phyloP scores from a whole-genome alignment of 179 eudicot species.

The Drosera spatulata region DNA sequence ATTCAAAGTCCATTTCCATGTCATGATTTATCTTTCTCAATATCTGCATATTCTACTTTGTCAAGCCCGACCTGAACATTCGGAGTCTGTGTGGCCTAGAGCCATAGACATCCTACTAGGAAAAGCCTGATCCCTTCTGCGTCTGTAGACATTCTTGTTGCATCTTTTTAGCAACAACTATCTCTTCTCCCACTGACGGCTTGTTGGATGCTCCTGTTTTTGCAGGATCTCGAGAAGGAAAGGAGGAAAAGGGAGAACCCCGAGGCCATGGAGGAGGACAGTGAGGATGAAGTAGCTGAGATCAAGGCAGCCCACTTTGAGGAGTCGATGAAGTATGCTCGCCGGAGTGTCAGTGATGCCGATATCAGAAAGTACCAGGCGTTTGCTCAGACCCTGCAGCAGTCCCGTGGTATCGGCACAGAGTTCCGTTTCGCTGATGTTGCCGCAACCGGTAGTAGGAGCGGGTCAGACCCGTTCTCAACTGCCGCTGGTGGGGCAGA shows the following conservation, averaged over 20 bases:
- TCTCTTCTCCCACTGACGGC: background rate
- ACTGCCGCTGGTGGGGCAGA: conserved; percentile 67
- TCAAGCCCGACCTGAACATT: no score
- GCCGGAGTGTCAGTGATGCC: conserved; percentile 84
- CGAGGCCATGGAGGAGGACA: conserved; percentile 82
- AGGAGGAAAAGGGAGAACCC: conserved; percentile 61
- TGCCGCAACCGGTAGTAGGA: conserved; percentile 14
- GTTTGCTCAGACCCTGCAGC: conserved; percentile 83
- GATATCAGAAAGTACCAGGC: conserved; percentile 86
- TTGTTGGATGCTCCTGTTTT: background rate
- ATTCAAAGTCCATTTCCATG: no score
- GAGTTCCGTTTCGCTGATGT: conserved; percentile 54
- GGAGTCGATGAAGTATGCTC: conserved; percentile 81
- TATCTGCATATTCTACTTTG: no score
- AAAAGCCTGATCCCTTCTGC: no score
- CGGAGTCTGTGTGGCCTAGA: no score
- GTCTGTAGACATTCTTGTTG: no score
- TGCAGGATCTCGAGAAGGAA: conserved; percentile 70
- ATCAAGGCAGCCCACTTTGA: conserved; percentile 80
- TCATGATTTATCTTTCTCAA: no score
- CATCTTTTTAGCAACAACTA: no score
- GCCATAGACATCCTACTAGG: no score
- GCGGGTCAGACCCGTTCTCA: conserved; percentile 53
- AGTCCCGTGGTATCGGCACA: conserved; percentile 70
- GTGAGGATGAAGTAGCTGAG: conserved; percentile 68